A percentile compares a stretch with the other conserved stretches of the same genome.
Conservation (phyloP, 306 rosid species). For the Begonia masoniana region DNA sequence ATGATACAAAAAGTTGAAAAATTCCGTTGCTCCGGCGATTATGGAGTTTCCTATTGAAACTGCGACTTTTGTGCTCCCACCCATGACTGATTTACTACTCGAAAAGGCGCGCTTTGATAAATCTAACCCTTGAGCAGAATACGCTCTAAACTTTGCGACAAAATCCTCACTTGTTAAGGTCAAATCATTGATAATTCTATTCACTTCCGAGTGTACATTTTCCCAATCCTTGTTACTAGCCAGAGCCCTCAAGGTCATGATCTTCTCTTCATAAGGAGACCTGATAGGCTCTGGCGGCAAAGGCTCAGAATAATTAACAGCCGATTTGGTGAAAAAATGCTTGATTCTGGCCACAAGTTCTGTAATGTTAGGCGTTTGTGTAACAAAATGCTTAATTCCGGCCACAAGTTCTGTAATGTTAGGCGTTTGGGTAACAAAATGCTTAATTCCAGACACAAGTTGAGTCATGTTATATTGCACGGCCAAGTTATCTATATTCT, state of each 20-base stretch:
- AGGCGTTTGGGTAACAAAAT: constrained; percentile 36
- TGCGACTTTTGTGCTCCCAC: constrained; percentile 51
- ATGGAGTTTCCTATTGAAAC: constrained; percentile 65
- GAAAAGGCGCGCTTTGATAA: constrained; percentile 57
- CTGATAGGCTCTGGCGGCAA: constrained; percentile 29
- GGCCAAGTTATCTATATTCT: constrained; percentile 80
- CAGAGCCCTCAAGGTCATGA: constrained; percentile 55
- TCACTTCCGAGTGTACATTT: constrained; percentile 45
- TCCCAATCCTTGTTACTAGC: constrained; percentile 69
- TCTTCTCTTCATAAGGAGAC: constrained; percentile 50
- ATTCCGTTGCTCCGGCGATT: constrained; percentile 82
- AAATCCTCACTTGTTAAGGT: constrained; percentile 68
- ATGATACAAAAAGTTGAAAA: constrained; percentile 81
- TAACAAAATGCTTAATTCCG: constrained; percentile 76
- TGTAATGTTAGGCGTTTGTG: constrained; percentile 39
- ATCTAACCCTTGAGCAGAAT: constrained; percentile 60
- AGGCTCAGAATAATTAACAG: constrained; percentile 31
- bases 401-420: constrained; percentile 75
- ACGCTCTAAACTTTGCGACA: constrained; percentile 72
- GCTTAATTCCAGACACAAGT: constrained; percentile 71
- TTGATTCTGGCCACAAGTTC: constrained; percentile 72
- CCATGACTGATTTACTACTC: constrained; percentile 57
- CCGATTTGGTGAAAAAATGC: constrained; percentile 51
- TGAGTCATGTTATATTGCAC: constrained; percentile 82
- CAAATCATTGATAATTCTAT: constrained; percentile 55